These are phyloP conservation scores for Pleomassaria siparia DNA, from an alignment of 2,329 filamentous ascomycete species.

Conservation along the genomic window DNA sequence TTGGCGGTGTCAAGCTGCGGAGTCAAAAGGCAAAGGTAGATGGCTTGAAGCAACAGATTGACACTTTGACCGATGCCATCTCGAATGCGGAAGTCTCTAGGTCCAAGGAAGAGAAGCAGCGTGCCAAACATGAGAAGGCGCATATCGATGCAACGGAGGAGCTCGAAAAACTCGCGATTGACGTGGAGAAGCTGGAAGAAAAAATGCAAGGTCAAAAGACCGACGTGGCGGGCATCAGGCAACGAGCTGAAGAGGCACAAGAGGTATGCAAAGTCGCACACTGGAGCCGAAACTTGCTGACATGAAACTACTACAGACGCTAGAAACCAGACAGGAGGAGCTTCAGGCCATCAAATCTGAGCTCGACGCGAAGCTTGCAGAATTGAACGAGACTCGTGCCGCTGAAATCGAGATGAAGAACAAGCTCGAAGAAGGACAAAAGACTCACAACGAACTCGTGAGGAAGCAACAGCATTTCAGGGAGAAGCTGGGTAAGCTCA, in stretches of 20 bases:
- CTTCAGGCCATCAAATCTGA: conserved; percentile 78
- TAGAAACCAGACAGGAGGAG: conserved; percentile 78
- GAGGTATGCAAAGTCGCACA: conserved; percentile 48
- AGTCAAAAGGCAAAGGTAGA: conserved; percentile 91
- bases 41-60: conserved; percentile 77
- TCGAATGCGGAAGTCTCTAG: conserved; percentile 85
- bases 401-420: conserved; percentile 98
- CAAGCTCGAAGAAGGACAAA: conserved; percentile 95
- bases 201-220: conserved; percentile 77
- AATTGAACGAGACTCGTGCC: conserved; percentile 85
- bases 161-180: conserved; percentile 67
- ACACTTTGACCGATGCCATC: conserved; percentile 75
- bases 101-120: conserved; percentile 92
- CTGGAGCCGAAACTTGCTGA: neutral
- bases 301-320: conserved; percentile 52
- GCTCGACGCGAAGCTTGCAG: conserved; percentile 80
- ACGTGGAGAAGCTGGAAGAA: conserved; percentile 75
- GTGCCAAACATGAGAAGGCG: conserved; percentile 82
- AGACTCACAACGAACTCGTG: conserved; percentile 81
- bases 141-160: conserved; percentile 78
- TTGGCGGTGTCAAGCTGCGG: conserved; percentile 89
- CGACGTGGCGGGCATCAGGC: conserved; percentile 71
- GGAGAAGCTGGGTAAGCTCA: conserved; percentile 83
- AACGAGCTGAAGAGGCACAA: conserved; percentile 79
- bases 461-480: conserved; percentile 83